These are phyloP conservation scores for Fonsecaea pedrosoi DNA, from an alignment of 2,329 filamentous ascomycete species.

Conservation along the genomic window DNA sequence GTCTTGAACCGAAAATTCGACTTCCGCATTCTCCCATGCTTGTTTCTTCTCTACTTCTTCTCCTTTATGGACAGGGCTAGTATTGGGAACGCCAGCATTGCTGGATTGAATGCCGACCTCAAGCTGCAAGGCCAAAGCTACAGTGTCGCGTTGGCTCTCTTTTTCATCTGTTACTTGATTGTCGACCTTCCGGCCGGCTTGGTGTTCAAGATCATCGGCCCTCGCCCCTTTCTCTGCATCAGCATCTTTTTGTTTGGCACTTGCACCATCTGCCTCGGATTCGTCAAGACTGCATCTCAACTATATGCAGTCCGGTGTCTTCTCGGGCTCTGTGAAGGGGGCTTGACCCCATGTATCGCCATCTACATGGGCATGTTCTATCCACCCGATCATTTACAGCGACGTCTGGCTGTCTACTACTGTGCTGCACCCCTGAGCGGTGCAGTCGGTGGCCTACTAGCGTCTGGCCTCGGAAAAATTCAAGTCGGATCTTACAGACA, in stretches of 20 bases:
- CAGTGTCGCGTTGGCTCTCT: neutral
- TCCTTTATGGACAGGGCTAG: conserved; percentile 72
- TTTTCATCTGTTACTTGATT: neutral
- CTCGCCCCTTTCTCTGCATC: conserved; percentile 17
- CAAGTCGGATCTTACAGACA: conserved; percentile 6
- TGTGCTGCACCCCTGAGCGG: conserved; percentile 70
- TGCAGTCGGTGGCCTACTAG: conserved; percentile 62
- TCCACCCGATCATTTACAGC: conserved; percentile 64
- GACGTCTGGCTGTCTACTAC: conserved; percentile 72
- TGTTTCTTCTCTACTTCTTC: conserved; percentile 70
- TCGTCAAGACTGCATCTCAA: conserved; percentile 48
- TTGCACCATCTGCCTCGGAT: conserved; percentile 58
- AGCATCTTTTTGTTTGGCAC: conserved; percentile 64
- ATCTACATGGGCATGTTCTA: conserved; percentile 71
- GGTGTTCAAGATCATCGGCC: conserved; percentile 27
- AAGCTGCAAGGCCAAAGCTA: neutral
- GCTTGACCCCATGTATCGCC: conserved; percentile 70
- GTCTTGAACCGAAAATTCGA: conserved; percentile 17
- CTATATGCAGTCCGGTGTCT: conserved; percentile 68
- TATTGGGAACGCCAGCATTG: conserved; percentile 64
- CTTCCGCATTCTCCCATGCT: conserved; percentile 60
- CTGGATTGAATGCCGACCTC: neutral
- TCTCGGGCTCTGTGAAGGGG: conserved; percentile 69
- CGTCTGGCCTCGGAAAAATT: conserved; percentile 59
- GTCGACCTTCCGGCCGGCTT: conserved; percentile 9